phyloP scores from a whole-genome alignment of 2,329 filamentous ascomycete genomes.

The Aspergillus sp. region DNA sequence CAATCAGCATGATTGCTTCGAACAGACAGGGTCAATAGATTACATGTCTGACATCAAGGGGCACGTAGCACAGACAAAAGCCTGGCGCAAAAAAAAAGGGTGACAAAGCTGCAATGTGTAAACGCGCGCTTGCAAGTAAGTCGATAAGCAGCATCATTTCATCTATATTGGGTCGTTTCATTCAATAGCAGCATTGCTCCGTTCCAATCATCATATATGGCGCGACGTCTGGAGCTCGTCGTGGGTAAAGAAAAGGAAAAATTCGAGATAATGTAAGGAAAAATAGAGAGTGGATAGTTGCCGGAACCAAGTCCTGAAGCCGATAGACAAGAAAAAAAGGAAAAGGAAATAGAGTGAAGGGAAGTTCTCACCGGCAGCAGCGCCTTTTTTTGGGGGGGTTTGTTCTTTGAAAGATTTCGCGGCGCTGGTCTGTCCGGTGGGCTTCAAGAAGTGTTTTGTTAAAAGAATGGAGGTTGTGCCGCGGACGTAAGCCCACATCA shows the following conservation, averaged over 20 bases:
- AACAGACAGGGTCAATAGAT: conserved; percentile 4
- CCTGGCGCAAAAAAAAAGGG: background rate
- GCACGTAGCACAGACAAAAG: conserved; percentile 1
- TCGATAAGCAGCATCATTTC: conserved; percentile 19
- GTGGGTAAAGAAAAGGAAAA: conserved; percentile 13
- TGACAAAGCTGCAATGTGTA: conserved; percentile 9
- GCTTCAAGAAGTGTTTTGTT: conserved; percentile 4
- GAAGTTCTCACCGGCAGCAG: background rate
- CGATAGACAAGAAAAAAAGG: background rate
- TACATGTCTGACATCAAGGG: conserved; percentile 1
- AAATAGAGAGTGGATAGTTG: conserved; percentile 10
- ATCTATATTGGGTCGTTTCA: conserved; percentile 23
- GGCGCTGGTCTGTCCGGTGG: background rate
- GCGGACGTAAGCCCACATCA: background rate
- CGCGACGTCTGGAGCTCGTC: conserved; percentile 16
- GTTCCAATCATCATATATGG: conserved; percentile 23
- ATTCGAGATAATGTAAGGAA: conserved; percentile 6
- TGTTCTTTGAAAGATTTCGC: background rate
- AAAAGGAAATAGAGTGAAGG: conserved; percentile 8
- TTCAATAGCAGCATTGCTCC: conserved; percentile 24
- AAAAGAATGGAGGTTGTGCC: conserved; percentile 7
- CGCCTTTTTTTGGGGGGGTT: background rate
- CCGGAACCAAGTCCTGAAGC: background rate
- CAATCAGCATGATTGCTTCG: conserved; percentile 5
- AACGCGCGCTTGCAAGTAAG: conserved; percentile 17